A percentile compares a stretch with the other conserved stretches of the same genome.
These are phyloP conservation scores for Puccinia novopanici DNA, from an alignment of 1,284 basidiomycete genomes.

Conservation along the genomic window DNA sequence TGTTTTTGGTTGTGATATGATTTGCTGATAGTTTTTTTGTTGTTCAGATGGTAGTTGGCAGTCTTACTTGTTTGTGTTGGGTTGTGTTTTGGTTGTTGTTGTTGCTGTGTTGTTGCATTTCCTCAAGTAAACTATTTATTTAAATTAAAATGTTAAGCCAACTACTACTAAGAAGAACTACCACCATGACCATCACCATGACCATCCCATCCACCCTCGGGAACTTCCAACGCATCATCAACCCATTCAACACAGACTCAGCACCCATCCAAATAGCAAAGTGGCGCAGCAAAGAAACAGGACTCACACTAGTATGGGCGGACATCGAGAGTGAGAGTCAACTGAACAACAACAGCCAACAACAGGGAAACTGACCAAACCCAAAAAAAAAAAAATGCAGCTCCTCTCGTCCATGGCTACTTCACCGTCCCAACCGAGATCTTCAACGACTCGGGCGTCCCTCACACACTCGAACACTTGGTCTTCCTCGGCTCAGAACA, in stretches of 20 bases:
- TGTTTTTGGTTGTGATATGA: neutral
- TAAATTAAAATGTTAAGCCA: too few species aligned
- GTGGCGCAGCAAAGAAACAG: slow-evolving; percentile 77
- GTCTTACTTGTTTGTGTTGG: neutral
- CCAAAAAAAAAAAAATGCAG: slow-evolving; percentile 60
- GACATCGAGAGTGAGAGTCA: slow-evolving; percentile 57
- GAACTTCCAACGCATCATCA: slow-evolving; percentile 77
- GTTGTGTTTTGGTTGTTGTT: too few species aligned
- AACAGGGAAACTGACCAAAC: too few species aligned
- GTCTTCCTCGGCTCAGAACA: slow-evolving; percentile 92
- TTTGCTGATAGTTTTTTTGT: neutral
- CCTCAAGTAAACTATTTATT: too few species aligned
- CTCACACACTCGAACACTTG: slow-evolving; percentile 89
- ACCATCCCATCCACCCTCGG: slow-evolving; percentile 58
- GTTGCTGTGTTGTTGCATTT: too few species aligned
- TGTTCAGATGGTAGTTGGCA: neutral
- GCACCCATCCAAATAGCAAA: slow-evolving; percentile 74
- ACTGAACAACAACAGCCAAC: neutral
- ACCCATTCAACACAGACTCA: slow-evolving; percentile 71
- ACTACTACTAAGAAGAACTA: neutral
- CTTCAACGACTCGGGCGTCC: slow-evolving; percentile 87
- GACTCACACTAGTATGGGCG: slow-evolving; percentile 67
- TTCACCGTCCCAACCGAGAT: slow-evolving; percentile 68
- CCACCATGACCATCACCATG: too few species aligned
- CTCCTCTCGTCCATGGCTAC: slow-evolving; percentile 87